Base-by-base conservation (phyloP, 331 rosid species). In the Malus hybrid region DNA sequence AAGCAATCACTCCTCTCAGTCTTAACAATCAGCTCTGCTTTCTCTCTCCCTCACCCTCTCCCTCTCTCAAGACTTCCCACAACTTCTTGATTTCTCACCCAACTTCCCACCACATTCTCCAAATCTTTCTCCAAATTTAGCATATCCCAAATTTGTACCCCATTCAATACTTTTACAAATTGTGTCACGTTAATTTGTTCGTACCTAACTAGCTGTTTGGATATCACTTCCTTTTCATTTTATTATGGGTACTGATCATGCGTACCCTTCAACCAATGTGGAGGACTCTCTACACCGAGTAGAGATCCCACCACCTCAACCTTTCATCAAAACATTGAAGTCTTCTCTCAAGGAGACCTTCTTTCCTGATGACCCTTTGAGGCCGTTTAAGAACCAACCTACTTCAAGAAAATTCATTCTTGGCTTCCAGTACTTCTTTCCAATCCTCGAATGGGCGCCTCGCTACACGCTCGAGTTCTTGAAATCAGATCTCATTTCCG, bases 341-440 rank as follows among this genome's bases (percentile, higher is more conserved):
- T 66, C 83, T 78, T 56, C 87, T 18, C 9, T 94, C n/a, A 95
- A 90, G 76, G 99, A 95, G 81, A 92, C 97, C 1, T 88, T 95
- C 73, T 95, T 95, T 55, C 97, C 99, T 0, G 99, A 95, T 63
- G 97, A 95, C 69, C 99, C 99, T 8, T 65, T 95, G 10, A 80
- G 87, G 65, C 87, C 79, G 86, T 92, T 95, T 83, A 90, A 95
- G 89, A 83, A 85, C 70, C 87, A 95, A 7, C 73, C 93, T 3
- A 24, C 85, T 1, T 82, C 81, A 0, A 85, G 34, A 54, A 87
- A 33, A 39, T 2, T 92, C 3, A 20, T 82, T 42, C 82, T 89
- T 1, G 99, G 86, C 0, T 64, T 95, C 36, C 89, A 89, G 73
- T 92, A 90, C 73, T 82, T 95, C 55, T 86, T 95, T 9, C 99